Evolutionary conservation across 768 basidiomycete species (phyloP), one percentile per base, ranked within the genome.

Genomic region (Agrocybe praecox): DNA sequence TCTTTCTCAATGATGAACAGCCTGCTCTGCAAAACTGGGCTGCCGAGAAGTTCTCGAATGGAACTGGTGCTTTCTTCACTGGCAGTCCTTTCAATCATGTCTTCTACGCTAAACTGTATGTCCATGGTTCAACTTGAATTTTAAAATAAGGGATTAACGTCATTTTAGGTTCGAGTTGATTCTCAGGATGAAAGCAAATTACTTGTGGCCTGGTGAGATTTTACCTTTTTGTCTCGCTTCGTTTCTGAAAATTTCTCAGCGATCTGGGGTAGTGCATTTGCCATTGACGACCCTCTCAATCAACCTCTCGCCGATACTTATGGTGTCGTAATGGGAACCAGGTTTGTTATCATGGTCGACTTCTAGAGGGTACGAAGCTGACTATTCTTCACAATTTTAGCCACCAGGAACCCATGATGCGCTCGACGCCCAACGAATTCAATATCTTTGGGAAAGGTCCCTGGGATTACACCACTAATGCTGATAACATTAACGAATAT

Each of bases 1-100:
- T 89, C 43, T 87, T 91, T 74, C 70, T 91, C 59, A 91, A 91
- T 65, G 88, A 91, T 61, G 89, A 91, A 66, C 85, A 88, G 63
- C 89, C 89, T 8, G 83, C 84, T 24, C 66, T 90, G 49, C 83
- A 85, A 60, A 85, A 82, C 61, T 91, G 89, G 89, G 89, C 87
- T 14, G 74, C 78, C 60, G 84, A 84, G 58, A 85, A 84, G 61
- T 89, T 86, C 67, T 86, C 84, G 10, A 86, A 87, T 56, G 85
- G 84, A 2, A 83, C 83, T 4, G 83, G 83, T 6, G 72, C 78
- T 0, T 52, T 72, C 1, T 67, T 76, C 26, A 77, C 80, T 0
- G 77, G 78, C 18, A 80, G 82, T 2, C 85, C 87, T 1, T 88
- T 89, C 74, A 87, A 88, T 63, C 79, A 78, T 48, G 66, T 79